A percentile compares a stretch with the other conserved stretches of the same genome.
Evolutionary conservation across 2,329 filamentous ascomycete genomes (phyloP).

Genomic region (Endoconidiophora laricicola): DNA sequence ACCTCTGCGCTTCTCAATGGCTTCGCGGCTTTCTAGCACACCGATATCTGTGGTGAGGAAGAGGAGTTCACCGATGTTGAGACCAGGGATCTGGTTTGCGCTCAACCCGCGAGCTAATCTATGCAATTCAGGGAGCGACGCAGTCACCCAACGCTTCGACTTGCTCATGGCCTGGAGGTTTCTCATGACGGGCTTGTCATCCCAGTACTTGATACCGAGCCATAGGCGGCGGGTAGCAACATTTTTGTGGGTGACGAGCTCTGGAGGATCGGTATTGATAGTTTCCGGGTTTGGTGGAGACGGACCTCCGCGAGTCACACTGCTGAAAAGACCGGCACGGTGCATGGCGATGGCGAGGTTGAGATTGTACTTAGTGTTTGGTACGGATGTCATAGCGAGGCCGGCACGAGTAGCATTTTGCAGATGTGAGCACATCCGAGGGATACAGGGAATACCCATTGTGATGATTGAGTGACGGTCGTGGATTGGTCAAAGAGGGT

Average conservation of each 20-base stretch:
- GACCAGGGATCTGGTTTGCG: slow-evolving; percentile 47
- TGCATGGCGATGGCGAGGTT: slow-evolving; percentile 60
- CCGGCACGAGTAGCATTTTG: slow-evolving; percentile 78
- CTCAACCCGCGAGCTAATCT: slow-evolving; percentile 52
- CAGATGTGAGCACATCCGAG: slow-evolving; percentile 74
- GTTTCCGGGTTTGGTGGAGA: slow-evolving; percentile 32
- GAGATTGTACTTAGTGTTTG: slow-evolving; percentile 62
- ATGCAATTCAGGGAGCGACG: slow-evolving; percentile 44
- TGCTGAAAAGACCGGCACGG: slow-evolving; percentile 64
- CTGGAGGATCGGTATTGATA: slow-evolving; percentile 30
- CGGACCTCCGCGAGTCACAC: slow-evolving; percentile 55
- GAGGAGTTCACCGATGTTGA: slow-evolving; percentile 68
- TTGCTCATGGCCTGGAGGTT: slow-evolving; percentile 52
- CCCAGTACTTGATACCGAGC: slow-evolving; percentile 82
- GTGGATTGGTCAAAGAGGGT: background rate
- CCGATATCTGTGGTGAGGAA: slow-evolving; percentile 65
- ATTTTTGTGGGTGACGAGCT: slow-evolving; percentile 50
- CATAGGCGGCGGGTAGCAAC: slow-evolving; percentile 61
- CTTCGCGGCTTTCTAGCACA: slow-evolving; percentile 67
- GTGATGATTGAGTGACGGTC: background rate
- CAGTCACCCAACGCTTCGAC: slow-evolving; percentile 54
- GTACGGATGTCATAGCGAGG: slow-evolving; percentile 68
- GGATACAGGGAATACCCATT: slow-evolving; percentile 45
- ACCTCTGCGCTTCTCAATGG: slow-evolving; percentile 63
- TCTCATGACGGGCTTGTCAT: slow-evolving; percentile 61